Evolutionary conservation across 1,284 basidiomycete genomes (phyloP), one percentile per base, ranked within the genome.

Genomic region (Ustilago nuda): DNA sequence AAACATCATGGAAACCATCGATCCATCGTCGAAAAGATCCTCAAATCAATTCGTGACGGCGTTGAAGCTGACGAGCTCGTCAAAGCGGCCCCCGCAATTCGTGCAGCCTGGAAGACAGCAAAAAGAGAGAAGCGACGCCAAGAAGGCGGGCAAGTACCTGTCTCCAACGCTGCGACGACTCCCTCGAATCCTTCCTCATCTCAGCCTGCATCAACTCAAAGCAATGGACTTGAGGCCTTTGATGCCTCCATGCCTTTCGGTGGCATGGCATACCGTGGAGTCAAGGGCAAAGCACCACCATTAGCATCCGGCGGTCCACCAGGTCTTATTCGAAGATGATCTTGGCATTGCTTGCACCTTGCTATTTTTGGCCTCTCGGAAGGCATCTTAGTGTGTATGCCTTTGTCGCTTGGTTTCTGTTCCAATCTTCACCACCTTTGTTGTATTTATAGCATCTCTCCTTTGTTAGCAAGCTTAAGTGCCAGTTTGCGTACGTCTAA

Each of bases 1-100:
- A 85, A 85, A 68, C 63, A 67, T 17, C 79, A 83, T 45, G 84
- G 79, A 11, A 85, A 85, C 50, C 84, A 85, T 53, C 62, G 69
- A 19, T 81, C 63, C 2, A 82, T 83, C 19, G 82, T 85, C 17
- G 66, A 72, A 32, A 80, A 80, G 60, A 81, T 85, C 48, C 58
- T 85, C 36, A 64, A 71, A 35, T 81, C 79, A 35, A 85, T 85
- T 56, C 64, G 62, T 32, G 84, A 85, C 46, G 84, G 84, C 8
- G 84, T 85, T 1, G 76, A 79, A 11, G 72, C 73, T 33, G 78
- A 84, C 33, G 68, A 80, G 64, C 72, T 83, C 8, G 57, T 83
- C 33, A 69, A 51, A 9, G 72, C 77, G 0, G 80, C 73, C 1
- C 73, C 81, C 9, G 62, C 72, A 8, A 81, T 83, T 30, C 78